These are phyloP conservation scores for Tuber calosporum DNA, from an alignment of 495 filamentous ascomycete species.

Conservation along the genomic window DNA sequence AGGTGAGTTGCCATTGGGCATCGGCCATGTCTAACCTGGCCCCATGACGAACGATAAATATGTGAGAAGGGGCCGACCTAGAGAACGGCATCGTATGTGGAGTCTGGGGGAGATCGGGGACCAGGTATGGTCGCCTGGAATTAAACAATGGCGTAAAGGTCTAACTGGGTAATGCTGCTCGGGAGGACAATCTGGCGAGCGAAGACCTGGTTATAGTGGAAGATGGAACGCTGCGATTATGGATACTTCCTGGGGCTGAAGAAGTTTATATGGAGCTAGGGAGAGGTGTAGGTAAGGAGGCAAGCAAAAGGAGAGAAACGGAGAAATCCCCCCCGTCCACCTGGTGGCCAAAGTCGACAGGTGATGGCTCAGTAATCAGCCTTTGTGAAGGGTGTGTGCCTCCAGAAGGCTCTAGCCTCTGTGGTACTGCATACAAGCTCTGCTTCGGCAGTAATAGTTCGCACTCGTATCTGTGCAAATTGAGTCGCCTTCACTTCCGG, in stretches of 20 bases:
- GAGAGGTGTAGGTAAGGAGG: not conserved
- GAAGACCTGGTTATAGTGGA: not conserved
- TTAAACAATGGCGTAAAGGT: not conserved
- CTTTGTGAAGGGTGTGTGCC: not conserved
- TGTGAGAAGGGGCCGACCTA: slow-evolving; percentile 29
- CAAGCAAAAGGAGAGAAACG: not conserved
- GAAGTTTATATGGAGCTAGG: not conserved
- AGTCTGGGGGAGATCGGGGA: not conserved
- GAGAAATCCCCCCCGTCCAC: not conserved
- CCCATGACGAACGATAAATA: slow-evolving; percentile 55
- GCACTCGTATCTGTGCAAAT: not conserved
- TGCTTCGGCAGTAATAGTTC: not conserved
- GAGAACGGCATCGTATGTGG: slow-evolving; percentile 14
- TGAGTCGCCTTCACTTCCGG: not conserved
- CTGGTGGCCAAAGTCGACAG: not conserved
- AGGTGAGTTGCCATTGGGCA: slow-evolving; percentile 90
- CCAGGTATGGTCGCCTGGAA: not conserved
- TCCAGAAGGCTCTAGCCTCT: not conserved
- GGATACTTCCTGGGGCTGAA: not conserved
- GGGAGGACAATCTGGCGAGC: not conserved
- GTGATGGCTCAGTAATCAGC: not conserved
- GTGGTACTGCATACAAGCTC: not conserved
- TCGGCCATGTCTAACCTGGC: slow-evolving; percentile 87
- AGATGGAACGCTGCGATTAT: not conserved
- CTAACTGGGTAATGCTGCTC: not conserved